Percentiles rank a stretch among this genome's conserved stretches.
phyloP scores from a whole-genome alignment of 805 yeast species.

The Starmerella tilneyi region DNA sequence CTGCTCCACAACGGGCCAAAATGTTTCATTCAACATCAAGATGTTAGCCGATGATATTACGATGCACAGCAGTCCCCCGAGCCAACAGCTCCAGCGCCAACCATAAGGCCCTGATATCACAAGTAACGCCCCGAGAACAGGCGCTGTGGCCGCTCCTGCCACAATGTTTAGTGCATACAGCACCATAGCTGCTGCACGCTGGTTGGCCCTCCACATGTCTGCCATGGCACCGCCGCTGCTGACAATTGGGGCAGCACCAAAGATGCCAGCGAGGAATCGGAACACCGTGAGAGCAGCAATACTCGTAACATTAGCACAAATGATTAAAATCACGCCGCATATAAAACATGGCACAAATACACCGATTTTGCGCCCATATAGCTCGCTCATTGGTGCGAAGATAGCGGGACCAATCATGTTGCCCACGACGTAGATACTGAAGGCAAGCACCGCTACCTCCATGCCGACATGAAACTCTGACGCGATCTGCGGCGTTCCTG shows the following conservation, averaged over 20 bases:
- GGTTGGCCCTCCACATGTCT: conserved; percentile 29
- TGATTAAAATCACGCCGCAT: conserved; percentile 23
- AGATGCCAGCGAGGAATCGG: conserved; percentile 68
- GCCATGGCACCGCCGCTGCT: conserved; percentile 23
- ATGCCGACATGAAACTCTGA: conserved; percentile 47
- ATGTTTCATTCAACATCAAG: conserved; percentile 33
- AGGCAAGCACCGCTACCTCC: conserved; percentile 61
- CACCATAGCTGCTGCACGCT: conserved; percentile 21
- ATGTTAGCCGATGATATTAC: conserved; percentile 33
- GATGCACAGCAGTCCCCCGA: conserved; percentile 37
- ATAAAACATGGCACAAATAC: conserved; percentile 41
- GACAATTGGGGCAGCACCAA: conserved; percentile 58
- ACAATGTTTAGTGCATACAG: conserved; percentile 16
- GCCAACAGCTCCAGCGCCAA: conserved; percentile 53
- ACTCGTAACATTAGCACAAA: conserved; percentile 21
- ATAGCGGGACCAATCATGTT: conserved; percentile 84
- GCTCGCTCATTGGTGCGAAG: conserved; percentile 82
- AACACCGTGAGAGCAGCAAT: conserved; percentile 41
- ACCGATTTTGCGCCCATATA: conserved; percentile 60
- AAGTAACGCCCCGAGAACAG: conserved; percentile 29
- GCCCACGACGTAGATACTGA: conserved; percentile 75
- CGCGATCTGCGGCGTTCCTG: conserved; percentile 40
- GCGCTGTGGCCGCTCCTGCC: conserved; percentile 26
- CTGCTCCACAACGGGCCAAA: conserved; percentile 43
- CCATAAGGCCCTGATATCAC: conserved; percentile 35